Base-by-base conservation (phyloP, 345 rosid genomes). In the Salix purpurea region DNA sequence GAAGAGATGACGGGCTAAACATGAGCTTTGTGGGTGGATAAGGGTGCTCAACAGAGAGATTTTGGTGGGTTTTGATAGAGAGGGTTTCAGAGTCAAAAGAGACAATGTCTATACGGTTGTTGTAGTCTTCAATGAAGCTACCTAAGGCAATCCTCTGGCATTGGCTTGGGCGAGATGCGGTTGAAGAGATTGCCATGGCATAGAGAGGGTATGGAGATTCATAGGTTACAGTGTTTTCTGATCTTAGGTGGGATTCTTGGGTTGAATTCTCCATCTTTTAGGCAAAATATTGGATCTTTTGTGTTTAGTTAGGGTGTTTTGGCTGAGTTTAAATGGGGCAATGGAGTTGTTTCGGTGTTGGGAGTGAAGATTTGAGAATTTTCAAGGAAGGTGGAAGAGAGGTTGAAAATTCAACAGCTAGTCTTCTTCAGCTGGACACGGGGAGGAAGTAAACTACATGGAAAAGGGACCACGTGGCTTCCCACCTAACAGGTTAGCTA, bases 21-120 rank as follows among this genome's bases (percentile, higher is more conserved):
- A 92, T 92, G 56, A 91, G 86, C 78, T 92, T 92, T 3, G 97
- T 92, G 10, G 97, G 95, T 4, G 95, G 97, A 76, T 89, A 92
- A 1, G 97, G 93, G 76, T 92, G 97, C 5, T 89, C 90, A 67
- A 89, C 76, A 77, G 93, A 90, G 74, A 90, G 86, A 62, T 80
- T 26, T 0, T 89, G 94, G 13, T 80, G 81, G 40, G 96, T 50
- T n/a, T 83, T 90, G 46, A 96, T 23, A 26, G 94, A 80, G 40
- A 86, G 88, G 37, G 94, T 71, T 21, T 91, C 98, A 2, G 96
- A 86, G 67, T 96, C 94, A 74, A 93, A 93, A 1, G 97, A 87
- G 74, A 93, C 78, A 67, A 96, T 82, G 81, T 96, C 98, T 76
- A 96, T 91, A 6, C 97, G 90, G 85, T 96, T 93, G 80, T 70